Conservation (phyloP, 1,284 basidiomycete species). For the Sanguinoderma infundibulare region DNA sequence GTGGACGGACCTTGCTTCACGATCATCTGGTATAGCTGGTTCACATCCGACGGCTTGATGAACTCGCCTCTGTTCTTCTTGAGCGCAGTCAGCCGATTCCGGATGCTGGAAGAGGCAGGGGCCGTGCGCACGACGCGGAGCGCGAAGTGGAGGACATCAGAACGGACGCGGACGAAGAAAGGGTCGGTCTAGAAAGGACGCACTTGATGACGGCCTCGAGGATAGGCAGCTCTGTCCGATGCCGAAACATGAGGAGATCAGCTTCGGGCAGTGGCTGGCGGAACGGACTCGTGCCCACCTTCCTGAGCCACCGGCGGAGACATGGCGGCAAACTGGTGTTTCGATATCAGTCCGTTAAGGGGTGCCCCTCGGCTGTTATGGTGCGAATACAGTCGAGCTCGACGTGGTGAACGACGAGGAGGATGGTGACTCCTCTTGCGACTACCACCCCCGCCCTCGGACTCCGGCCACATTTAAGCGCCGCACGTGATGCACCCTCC, state of each 20-base stretch:
- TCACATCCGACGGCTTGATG: conserved; percentile 93
- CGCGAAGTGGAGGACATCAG: conserved; percentile 10
- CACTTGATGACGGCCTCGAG: conserved; percentile 95
- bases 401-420: conserved; percentile 10
- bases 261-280: conserved; percentile 22
- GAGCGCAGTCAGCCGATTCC: conserved; percentile 87
- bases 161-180: background rate
- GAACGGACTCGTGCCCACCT: conserved; percentile 49
- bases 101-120: conserved; percentile 85
- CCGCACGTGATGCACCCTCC: conserved; percentile 11
- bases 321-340: conserved; percentile 42
- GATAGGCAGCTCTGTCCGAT: conserved; percentile 81
- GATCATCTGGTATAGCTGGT: conserved; percentile 91
- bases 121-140: background rate
- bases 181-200: conserved; percentile 31
- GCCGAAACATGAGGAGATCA: conserved; percentile 33
- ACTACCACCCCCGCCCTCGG: conserved; percentile 7
- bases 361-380: background rate
- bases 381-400: conserved; percentile 2
- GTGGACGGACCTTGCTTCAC: conserved; percentile 83
- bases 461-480: conserved; percentile 6
- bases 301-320: conserved; percentile 73
- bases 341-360: background rate
- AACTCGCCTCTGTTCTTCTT: conserved; percentile 90
- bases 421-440: conserved; percentile 17